Conservation (phyloP, 2,329 filamentous ascomycete species). For the Sporothrix globosa region DNA sequence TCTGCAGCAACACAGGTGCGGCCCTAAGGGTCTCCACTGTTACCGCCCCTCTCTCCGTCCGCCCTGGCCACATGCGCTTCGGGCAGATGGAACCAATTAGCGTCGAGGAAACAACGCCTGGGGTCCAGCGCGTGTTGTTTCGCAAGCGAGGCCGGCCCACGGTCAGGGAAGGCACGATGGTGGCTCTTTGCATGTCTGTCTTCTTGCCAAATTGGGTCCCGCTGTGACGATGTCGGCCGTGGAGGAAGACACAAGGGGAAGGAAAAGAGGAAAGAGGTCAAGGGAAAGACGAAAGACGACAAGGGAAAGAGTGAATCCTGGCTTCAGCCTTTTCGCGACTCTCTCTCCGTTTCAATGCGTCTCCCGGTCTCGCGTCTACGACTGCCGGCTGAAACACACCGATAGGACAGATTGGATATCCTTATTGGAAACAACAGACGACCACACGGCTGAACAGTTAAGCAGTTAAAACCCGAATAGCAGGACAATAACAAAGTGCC, state of each 20-base stretch:
- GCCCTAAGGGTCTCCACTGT: background rate
- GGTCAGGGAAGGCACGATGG: background rate
- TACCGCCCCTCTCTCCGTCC: constrained; percentile 25
- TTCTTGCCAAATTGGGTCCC: constrained; percentile 8
- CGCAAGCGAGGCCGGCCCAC: background rate
- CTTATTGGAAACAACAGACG: constrained; percentile 6
- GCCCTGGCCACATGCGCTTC: constrained; percentile 34
- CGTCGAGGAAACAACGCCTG: background rate
- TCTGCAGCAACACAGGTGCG: constrained; percentile 1
- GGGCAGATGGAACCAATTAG: constrained; percentile 42
- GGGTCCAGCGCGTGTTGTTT: constrained; percentile 13
- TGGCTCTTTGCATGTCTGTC: background rate
- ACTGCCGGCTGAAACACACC: constrained; percentile 16
- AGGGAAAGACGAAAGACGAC: background rate
- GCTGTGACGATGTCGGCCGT: background rate
- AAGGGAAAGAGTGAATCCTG: background rate
- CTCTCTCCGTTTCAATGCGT: background rate
- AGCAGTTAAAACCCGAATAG: too few species aligned
- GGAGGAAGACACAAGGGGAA: background rate
- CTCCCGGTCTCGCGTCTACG: background rate
- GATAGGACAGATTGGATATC: background rate
- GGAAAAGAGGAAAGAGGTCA: background rate
- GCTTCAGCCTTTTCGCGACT: background rate
- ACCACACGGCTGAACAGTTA: background rate
- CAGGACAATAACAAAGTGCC: background rate